Evolutionary conservation across 345 rosid genomes (phyloP), one percentile per base, ranked within the genome.

Genomic region (Schrenkiella parvula): DNA sequence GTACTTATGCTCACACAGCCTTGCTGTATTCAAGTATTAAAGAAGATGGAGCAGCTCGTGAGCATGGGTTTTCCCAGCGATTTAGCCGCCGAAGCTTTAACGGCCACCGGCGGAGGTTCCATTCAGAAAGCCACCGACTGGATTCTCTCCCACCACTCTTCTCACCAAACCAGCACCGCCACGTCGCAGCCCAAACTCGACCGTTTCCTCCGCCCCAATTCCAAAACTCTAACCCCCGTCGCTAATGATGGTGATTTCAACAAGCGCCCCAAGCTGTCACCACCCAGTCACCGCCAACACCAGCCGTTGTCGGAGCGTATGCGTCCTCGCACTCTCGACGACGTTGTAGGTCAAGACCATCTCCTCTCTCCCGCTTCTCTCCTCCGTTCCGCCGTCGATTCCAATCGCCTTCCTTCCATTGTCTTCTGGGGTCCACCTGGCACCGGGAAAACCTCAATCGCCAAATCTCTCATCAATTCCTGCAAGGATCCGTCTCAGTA

Each of bases 391-490:
- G 85, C 96, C 51, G 74, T 86, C 25, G 72, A 79, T 0, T 75
- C 81, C 47, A 83, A 80, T 29, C 84, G 88, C 39, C 82, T 91
- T 54, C 96, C 96, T 57, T 91, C 96, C 4, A 69, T 91, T 2
- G 46, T 89, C 67, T 83, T 91, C 31, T 89, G 97, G 97, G 97
- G 96, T 1, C 97, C 96, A 3, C 91, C 97, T 18, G 96, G 96
- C 4, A 82, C 93, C 0, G 97, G 97, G n/a, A 91, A 91, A 83
- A 89, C 97, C 74, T 87, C 96, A 21, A 71, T 89, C 50, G 93
- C 88, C n/a, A 82, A 79, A 62, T 83, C 93, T 48, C 80, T 91
- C 64, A 81, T 80, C 34, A 82, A 79, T 70, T 91, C 91, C 19
- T 60, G 76, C 5, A 32, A 72, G 17, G 70, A 77, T 6, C 77